Conservation (phyloP, 345 rosid genomes). For the Citrus inodora region DNA sequence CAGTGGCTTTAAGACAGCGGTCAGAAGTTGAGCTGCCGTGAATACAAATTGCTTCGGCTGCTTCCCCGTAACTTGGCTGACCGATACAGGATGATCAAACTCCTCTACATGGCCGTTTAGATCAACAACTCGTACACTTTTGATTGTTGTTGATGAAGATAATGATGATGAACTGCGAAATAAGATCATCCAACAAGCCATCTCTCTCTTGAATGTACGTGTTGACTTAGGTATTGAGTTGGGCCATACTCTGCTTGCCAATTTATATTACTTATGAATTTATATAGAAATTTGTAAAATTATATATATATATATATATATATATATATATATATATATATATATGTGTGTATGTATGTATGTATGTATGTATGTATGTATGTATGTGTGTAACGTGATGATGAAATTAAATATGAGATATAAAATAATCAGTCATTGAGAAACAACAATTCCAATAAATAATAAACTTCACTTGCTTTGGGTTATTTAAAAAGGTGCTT, state of each 20-base stretch:
- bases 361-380: too few species aligned
- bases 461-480: background rate
- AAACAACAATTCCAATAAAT: background rate
- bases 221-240: too few species aligned
- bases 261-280: too few species aligned
- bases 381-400: too few species aligned
- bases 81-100: conserved; percentile 36
- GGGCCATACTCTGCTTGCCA: background rate
- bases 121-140: conserved; percentile 40
- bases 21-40: conserved; percentile 45
- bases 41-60: conserved; percentile 27
- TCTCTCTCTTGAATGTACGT: background rate
- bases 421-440: background rate
- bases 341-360: too few species aligned
- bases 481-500: background rate
- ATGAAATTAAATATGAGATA: too few species aligned
- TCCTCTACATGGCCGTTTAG: conserved; percentile 38
- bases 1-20: conserved; percentile 23
- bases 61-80: conserved; percentile 28
- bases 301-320: too few species aligned
- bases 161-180: conserved; percentile 19
- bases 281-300: too few species aligned
- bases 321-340: too few species aligned
- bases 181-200: conserved; percentile 26
- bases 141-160: background rate